Evolutionary conservation across 2,329 filamentous ascomycete species (phyloP), one percentile per base, ranked within the genome.

Genomic region (Neoscytalidium dimidiatum): DNA sequence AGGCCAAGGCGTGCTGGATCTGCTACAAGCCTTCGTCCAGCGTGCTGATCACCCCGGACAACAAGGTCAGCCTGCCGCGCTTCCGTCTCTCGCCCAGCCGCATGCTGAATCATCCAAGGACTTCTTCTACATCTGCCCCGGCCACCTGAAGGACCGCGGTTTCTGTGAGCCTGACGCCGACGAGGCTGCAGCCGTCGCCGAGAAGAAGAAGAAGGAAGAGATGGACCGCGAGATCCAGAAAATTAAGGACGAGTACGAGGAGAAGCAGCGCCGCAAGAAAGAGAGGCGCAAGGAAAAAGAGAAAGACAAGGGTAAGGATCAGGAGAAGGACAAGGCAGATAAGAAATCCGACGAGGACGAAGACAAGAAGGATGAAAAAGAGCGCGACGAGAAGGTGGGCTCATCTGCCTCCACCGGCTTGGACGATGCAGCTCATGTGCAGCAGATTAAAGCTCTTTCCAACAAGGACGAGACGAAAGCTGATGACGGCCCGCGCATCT

Each of bases 11-110:
- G 57, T 99, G 95, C 79, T 90, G 92, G 78, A 88, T 98, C 68
- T 98, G 95, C 83, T 96, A 90, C 82, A 96, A 95, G 79, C 90
- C 91, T 8, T 92, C 90, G 66, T 88, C 89, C 6, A 96, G 90
- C 69, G 94, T 98, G 19, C 83, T 99, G 63, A 92, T 97, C 70
- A 96, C 93, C 8, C 87, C 91, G 0, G 93, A 96, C 72, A 94
- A 92, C 73, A 95, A 94, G 87, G 94, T 95, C 80, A 72, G 68
- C 67, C 33, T 29, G 9, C 64, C 19, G n/a, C 33, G 23, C 38
- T 23, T 43, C 19, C 43, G 11, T 23, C 21, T 13, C 41, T 19
- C 19, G 23, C 14, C 44, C 14, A 14, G n/a, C 38, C 64, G 1
- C 23, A 38, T 11, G 61, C 58, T 52, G 57, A 57, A 67, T 66